Evolutionary conservation across 2,329 filamentous ascomycete genomes (phyloP).

Genomic region (Colletotrichum caudatum): DNA sequence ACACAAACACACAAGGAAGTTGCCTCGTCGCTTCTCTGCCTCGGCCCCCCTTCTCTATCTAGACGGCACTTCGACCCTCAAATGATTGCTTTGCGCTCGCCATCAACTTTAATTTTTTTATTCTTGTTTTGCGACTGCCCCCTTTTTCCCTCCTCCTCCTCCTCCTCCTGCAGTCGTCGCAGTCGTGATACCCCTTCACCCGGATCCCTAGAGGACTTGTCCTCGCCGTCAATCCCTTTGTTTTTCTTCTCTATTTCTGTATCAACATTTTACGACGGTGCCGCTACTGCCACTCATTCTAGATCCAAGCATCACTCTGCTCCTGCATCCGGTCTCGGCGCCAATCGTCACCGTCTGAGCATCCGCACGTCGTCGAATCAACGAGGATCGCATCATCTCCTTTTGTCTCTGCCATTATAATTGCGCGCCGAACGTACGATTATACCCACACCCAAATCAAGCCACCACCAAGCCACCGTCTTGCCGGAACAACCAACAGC

Average conservation of each 20-base stretch:
- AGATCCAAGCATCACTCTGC: slow-evolving; percentile 1
- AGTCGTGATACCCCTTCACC: slow-evolving; percentile 26
- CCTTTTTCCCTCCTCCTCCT: background rate
- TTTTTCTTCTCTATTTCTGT: slow-evolving; percentile 32
- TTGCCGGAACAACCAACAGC: background rate
- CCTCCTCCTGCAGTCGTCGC: slow-evolving; percentile 4
- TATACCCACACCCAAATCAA: slow-evolving; percentile 36
- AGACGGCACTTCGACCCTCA: slow-evolving; percentile 18
- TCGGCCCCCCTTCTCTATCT: background rate
- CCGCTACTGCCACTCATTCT: background rate
- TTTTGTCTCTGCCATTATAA: slow-evolving; percentile 30
- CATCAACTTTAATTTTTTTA: background rate
- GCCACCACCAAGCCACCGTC: slow-evolving; percentile 16
- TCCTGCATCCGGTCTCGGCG: slow-evolving; percentile 2
- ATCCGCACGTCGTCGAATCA: slow-evolving; percentile 22
- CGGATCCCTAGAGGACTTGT: slow-evolving; percentile 34
- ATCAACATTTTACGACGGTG: slow-evolving; percentile 28
- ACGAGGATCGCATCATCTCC: slow-evolving; percentile 30
- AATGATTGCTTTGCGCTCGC: slow-evolving; percentile 26
- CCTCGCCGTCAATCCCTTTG: slow-evolving; percentile 24
- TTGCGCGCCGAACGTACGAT: slow-evolving; percentile 10
- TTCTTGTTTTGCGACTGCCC: slow-evolving; percentile 8
- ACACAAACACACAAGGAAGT: slow-evolving; percentile 36
- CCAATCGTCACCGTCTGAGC: background rate
- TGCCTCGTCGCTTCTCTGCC: slow-evolving; percentile 12